Evolutionary conservation across 2,329 filamentous ascomycete genomes (phyloP).

Genomic region (Cladosporium sp.): DNA sequence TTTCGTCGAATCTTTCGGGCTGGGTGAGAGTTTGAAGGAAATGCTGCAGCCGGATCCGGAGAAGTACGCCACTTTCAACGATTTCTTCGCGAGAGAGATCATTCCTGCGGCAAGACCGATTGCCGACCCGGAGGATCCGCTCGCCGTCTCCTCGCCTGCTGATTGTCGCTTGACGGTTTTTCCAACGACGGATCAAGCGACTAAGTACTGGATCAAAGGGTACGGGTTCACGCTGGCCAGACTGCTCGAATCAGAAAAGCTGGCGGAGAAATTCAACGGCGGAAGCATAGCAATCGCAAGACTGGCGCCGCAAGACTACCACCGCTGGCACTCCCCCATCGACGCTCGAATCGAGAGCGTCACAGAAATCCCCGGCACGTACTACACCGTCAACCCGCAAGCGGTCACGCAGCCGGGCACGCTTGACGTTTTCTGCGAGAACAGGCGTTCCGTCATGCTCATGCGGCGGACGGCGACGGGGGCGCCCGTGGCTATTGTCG

Average conservation of each 20-base stretch:
- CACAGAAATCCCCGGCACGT: conserved; percentile 36
- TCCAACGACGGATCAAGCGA: conserved; percentile 35
- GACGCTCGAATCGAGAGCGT: conserved; percentile 32
- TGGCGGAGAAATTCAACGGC: conserved; percentile 33
- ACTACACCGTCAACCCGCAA: conserved; percentile 43
- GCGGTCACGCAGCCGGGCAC: conserved; percentile 38
- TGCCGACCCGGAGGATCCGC: conserved; percentile 32
- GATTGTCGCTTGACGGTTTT: conserved; percentile 39
- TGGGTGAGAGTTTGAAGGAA: conserved; percentile 31
- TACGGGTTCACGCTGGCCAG: conserved; percentile 35
- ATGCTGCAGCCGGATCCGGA: conserved; percentile 35
- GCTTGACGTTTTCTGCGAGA: conserved; percentile 43
- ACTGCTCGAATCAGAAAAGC: conserved; percentile 26
- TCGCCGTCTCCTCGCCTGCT: conserved; percentile 32
- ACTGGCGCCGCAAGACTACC: conserved; percentile 42
- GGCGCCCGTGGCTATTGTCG: conserved; percentile 34
- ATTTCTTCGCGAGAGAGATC: conserved; percentile 40
- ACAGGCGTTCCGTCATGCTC: conserved; percentile 38
- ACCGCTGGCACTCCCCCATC: conserved; percentile 38
- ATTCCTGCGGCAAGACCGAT: conserved; percentile 34
- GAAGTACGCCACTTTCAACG: conserved; percentile 41
- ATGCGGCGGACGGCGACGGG: conserved; percentile 29
- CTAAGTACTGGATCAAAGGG: conserved; percentile 42
- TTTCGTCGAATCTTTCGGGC: conserved; percentile 38
- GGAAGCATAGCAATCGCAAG: conserved; percentile 38